Conservation (phyloP, 805 yeast species). For the Yarrowia keelungensis region DNA sequence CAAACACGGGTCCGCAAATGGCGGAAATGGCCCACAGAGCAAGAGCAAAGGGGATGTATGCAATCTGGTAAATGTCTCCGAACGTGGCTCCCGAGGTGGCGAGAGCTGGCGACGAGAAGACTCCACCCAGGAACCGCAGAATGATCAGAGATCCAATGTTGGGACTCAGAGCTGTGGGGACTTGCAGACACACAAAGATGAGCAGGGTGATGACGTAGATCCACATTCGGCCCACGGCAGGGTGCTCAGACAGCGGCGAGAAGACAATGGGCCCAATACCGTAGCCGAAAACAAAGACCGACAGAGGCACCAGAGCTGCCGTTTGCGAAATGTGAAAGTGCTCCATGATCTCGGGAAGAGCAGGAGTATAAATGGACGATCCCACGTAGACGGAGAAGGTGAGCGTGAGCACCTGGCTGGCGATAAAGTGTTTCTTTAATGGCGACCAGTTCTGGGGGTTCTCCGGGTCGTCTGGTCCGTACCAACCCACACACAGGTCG, state of each 20-base stretch:
- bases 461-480: not conserved
- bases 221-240: constrained; percentile 9
- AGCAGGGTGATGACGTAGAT: constrained; percentile 11
- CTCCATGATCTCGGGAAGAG: constrained; percentile 7
- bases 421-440: not conserved
- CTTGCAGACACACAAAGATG: not conserved
- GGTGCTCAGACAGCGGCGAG: not conserved
- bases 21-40: constrained; percentile 6
- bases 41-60: constrained; percentile 6
- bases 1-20: constrained; percentile 6
- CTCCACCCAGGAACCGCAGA: constrained; percentile 3
- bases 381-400: constrained; percentile 6
- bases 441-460: constrained; percentile 4
- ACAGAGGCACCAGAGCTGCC: not conserved
- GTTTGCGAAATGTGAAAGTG: constrained; percentile 1
- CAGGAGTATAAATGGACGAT: constrained; percentile 11
- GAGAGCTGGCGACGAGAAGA: not conserved
- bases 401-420: not conserved
- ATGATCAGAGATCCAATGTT: constrained; percentile 6
- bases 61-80: not conserved
- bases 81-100: constrained; percentile 10
- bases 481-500: not conserved
- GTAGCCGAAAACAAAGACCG: not conserved
- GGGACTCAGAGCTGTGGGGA: not conserved
- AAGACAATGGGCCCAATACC: constrained; percentile 4